Evolutionary conservation across 192 early-diverging fungal species (phyloP).

Genomic region (Umbelopsis isabellina): DNA sequence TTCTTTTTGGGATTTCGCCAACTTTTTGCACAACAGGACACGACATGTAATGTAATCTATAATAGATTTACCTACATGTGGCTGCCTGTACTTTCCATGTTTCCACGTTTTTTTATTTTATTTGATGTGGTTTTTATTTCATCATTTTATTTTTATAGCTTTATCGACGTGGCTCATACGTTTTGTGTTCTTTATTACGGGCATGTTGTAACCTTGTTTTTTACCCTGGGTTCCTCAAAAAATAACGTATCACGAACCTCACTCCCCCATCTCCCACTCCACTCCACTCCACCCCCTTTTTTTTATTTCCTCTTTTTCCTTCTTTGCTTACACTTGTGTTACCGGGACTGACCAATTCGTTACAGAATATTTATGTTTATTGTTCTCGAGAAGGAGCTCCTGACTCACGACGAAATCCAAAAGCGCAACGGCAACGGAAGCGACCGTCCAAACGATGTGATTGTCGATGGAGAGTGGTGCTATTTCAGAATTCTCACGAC

Average conservation of each 20-base stretch:
- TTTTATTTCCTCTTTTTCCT: not conserved
- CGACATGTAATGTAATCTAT: too few relatives aligned
- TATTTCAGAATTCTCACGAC: conserved; percentile 48
- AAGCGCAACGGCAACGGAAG: conserved; percentile 48
- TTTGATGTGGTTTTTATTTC: too few relatives aligned
- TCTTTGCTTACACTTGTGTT: not conserved
- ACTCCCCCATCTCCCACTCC: too few relatives aligned
- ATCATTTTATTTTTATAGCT: too few relatives aligned
- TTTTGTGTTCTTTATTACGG: too few relatives aligned
- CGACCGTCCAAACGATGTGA: conserved; percentile 50
- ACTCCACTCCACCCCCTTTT: not conserved
- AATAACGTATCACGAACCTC: too few relatives aligned
- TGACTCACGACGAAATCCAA: conserved; percentile 49
- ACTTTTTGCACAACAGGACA: too few relatives aligned
- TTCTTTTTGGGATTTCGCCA: too few relatives aligned
- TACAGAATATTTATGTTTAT: conserved; percentile 53
- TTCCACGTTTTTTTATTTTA: not conserved
- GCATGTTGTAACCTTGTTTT: not conserved
- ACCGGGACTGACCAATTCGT: not conserved
- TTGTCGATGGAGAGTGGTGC: conserved; percentile 55
- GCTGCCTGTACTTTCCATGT: too few relatives aligned
- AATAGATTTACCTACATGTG: too few relatives aligned
- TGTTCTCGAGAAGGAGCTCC: conserved; percentile 56
- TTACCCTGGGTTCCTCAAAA: not conserved
- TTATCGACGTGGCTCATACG: too few relatives aligned